These are phyloP conservation scores for Rostrohypoxylon terebratum DNA, from an alignment of 495 filamentous ascomycete species.

Conservation along the genomic window DNA sequence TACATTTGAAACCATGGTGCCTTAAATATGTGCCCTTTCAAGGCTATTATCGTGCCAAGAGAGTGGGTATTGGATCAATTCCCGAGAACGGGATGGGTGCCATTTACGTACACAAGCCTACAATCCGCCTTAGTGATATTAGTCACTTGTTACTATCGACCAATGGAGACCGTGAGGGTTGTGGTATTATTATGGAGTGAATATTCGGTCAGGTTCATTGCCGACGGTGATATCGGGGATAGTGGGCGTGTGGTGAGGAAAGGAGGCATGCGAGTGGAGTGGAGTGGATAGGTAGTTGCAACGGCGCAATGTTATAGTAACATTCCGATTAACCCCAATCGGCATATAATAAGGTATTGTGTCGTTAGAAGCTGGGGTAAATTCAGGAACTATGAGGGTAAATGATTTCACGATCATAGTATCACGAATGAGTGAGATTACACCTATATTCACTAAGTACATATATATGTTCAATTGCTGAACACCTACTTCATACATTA, in stretches of 20 bases:
- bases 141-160: not conserved
- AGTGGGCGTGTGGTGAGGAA: not conserved
- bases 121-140: not conserved
- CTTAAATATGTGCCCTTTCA: not conserved
- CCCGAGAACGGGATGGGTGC: not conserved
- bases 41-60: not conserved
- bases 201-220: not conserved
- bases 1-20: not conserved
- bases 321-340: not conserved
- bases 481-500: not conserved
- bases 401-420: not conserved
- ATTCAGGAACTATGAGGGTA: not conserved
- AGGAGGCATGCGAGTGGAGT: not conserved
- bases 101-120: not conserved
- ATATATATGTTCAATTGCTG: not conserved
- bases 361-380: not conserved
- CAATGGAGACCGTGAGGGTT: not conserved
- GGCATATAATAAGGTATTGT: not conserved
- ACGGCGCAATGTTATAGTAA: not conserved
- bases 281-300: not conserved
- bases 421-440: not conserved
- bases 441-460: not conserved
- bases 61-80: not conserved
- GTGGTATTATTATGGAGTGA: not conserved
- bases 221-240: constrained; percentile 1